Percentiles rank a stretch among this genome's conserved stretches.
Conservation (phyloP, 2,329 filamentous ascomycete genomes). For the Xenosphaeropsis pyriputrescens region DNA sequence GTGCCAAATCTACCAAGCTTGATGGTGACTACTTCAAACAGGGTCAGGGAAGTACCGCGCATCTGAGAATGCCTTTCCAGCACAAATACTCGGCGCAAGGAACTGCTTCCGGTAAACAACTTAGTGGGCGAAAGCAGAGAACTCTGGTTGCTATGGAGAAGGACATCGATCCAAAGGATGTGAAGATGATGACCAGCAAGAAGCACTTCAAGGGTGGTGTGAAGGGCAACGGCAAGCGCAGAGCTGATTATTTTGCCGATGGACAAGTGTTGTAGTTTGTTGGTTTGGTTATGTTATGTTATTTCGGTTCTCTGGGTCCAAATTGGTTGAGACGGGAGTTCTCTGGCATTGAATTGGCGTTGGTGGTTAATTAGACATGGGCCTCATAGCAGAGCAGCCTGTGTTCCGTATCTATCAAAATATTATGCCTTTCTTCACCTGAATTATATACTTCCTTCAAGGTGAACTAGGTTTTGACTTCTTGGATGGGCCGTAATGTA, state of each 20-base stretch:
- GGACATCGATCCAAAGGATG: constrained; percentile 68
- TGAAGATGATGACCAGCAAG: constrained; percentile 54
- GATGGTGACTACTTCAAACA: constrained; percentile 84
- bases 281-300: too few species aligned
- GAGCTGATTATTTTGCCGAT: constrained; percentile 18
- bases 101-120: constrained; percentile 41
- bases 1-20: constrained; percentile 60
- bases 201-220: constrained; percentile 86
- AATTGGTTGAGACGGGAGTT: too few species aligned
- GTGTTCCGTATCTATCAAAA: too few species aligned
- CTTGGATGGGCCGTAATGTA: too few species aligned
- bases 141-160: constrained; percentile 72
- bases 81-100: constrained; percentile 82
- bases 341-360: too few species aligned
- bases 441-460: too few species aligned
- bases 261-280: too few species aligned
- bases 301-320: too few species aligned
- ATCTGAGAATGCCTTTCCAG: constrained; percentile 70
- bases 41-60: constrained; percentile 44
- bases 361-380: too few species aligned
- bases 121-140: constrained; percentile 73
- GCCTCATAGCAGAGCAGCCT: too few species aligned
- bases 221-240: constrained; percentile 33
- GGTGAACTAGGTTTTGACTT: too few species aligned
- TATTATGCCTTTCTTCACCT: too few species aligned